Evolutionary conservation across 2,329 filamentous ascomycete genomes (phyloP), one percentile per base, ranked within the genome.

Genomic region (Bipolaris cookei): DNA sequence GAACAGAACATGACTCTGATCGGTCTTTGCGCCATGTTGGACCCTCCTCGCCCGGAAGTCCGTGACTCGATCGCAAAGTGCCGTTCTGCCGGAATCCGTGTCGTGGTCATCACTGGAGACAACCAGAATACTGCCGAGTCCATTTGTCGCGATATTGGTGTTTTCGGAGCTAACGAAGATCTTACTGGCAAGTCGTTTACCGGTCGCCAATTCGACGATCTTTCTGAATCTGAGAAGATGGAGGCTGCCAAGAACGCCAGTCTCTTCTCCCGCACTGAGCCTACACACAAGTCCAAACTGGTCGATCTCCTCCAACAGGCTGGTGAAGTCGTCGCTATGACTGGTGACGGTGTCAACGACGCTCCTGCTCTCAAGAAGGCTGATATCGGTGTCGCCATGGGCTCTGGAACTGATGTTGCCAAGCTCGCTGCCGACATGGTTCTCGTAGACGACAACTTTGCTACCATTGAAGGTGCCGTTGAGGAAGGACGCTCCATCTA

Each of bases 341-440:
- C 95, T 66, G 95, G 95, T 72, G 95, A 99, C 73, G 95, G 95
- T 78, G 95, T 99, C 77, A 99, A 99, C 73, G 95, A 99, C 77
- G 95, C 95, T 4, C 95, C 95, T 44, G 95, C 95, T 14, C 83
- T 99, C 71, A 99, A 99, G 85, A 98, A 97, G 82, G 91, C 95
- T 35, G 95, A 99, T 74, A 99, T 99, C 79, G 95, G 95, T 80
- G 92, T 99, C 61, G 96, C 95, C 56, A 99, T 99, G 95, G 96
- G 95, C 49, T 95, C 92, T 54, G 95, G 95, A 73, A 99, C 95
- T 23, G 95, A 99, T 76, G 95, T 99, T 28, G 91, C 95, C 58
- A 97, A 96, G 81, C 83, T 99, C 65, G 95, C 95, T 28, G 92
- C 96, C 56, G 95, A 99, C 76, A 99, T 99, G 95, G 94, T 99